phyloP scores from a whole-genome alignment of 305 asterid genomes.

The Fraxinus sp. region DNA sequence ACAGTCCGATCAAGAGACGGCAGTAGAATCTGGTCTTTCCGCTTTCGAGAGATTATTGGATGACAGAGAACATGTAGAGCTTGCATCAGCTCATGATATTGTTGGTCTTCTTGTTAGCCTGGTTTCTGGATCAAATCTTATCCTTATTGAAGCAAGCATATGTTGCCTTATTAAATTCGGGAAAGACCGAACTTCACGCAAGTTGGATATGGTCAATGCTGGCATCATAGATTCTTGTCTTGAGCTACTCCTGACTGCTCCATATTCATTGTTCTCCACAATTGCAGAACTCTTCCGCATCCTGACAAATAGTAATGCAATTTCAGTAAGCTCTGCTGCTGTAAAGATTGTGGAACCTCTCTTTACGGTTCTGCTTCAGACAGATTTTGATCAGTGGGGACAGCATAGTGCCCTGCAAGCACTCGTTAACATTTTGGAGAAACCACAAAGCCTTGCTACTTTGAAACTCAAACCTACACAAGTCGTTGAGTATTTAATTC shows the following conservation, averaged over 20 bases:
- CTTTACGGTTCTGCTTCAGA: constrained; percentile 58
- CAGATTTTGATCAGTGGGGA: constrained; percentile 75
- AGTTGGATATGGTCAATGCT: constrained; percentile 80
- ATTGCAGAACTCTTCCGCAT: constrained; percentile 89
- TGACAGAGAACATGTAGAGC: constrained; percentile 60
- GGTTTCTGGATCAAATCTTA: constrained; percentile 70
- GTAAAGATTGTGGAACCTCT: constrained; percentile 77
- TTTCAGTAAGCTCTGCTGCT: constrained; percentile 65
- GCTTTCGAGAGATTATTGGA: constrained; percentile 82
- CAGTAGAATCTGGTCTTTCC: constrained; percentile 69
- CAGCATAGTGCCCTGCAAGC: constrained; percentile 92
- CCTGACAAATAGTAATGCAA: constrained; percentile 78
- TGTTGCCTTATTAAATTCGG: constrained; percentile 75
- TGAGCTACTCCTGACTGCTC: constrained; percentile 66
- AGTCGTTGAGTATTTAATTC: constrained; percentile 68
- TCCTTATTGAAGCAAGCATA: constrained; percentile 76
- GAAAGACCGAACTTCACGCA: constrained; percentile 80
- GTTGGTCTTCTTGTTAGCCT: constrained; percentile 61
- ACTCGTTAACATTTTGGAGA: constrained; percentile 83
- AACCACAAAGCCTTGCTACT: constrained; percentile 68
- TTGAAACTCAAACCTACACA: constrained; percentile 68
- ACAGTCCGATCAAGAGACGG: constrained; percentile 62
- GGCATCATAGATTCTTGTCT: constrained; percentile 85
- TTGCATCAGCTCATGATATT: constrained; percentile 58
- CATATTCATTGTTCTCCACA: constrained; percentile 60